Conservation (phyloP, 1,139 yeast species). For the Suhomyces terraborum region DNA sequence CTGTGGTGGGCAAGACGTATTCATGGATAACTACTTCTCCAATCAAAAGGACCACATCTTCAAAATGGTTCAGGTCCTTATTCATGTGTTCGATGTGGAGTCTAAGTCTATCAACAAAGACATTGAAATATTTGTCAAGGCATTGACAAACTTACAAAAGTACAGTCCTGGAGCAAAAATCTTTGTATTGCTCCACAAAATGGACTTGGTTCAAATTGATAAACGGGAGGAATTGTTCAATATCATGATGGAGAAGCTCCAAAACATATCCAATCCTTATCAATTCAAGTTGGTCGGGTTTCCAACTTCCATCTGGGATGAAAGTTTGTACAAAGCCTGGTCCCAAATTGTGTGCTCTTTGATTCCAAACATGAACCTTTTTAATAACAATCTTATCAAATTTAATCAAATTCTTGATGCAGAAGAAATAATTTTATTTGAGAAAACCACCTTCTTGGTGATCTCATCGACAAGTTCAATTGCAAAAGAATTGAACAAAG, state of each 20-base stretch:
- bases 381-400: conserved; percentile 74
- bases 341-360: conserved; percentile 91
- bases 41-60: conserved; percentile 89
- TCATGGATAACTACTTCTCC: conserved; percentile 91
- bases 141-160: conserved; percentile 77
- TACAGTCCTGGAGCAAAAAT: conserved; percentile 91
- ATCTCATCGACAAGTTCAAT: conserved; percentile 68
- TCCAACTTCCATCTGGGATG: conserved; percentile 98
- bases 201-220: conserved; percentile 91
- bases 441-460: conserved; percentile 89
- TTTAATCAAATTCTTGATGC: conserved; percentile 80
- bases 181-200: conserved; percentile 88
- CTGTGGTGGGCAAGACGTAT: conserved; percentile 97
- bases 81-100: conserved; percentile 96
- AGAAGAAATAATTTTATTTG: conserved; percentile 88
- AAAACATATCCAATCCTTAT: conserved; percentile 74
- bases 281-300: conserved; percentile 84
- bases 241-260: conserved; percentile 80
- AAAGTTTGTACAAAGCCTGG: conserved; percentile 95
- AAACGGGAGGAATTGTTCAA: conserved; percentile 81
- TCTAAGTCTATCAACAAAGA: conserved; percentile 90
- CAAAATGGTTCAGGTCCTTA: conserved; percentile 94
- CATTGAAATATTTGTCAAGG: conserved; percentile 85
- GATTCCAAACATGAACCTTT: conserved; percentile 85
- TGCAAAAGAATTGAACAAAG: conserved; percentile 17